Evolutionary conservation across 768 basidiomycete species (phyloP).

Genomic region (Pleurotus salmoneostramineus): DNA sequence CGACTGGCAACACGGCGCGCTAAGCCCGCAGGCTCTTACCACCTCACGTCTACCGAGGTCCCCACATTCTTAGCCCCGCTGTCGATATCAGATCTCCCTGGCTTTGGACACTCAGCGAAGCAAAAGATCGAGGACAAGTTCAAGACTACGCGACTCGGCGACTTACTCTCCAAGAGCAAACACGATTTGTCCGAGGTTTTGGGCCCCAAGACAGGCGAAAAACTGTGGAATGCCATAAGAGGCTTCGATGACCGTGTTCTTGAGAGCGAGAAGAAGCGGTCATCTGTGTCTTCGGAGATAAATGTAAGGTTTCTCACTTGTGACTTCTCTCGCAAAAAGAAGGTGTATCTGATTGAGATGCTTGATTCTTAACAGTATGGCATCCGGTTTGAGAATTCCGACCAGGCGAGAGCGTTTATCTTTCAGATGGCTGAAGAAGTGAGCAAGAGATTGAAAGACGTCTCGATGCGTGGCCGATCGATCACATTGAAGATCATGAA

Average conservation of each 20-base stretch:
- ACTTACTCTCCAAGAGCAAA: constrained; percentile 62
- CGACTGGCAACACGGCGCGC: constrained; percentile 88
- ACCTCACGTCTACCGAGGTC: constrained; percentile 56
- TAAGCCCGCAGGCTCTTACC: constrained; percentile 87
- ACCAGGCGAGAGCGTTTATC: constrained; percentile 79
- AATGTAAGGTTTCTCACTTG: constrained; percentile 56
- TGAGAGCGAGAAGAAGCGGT: constrained; percentile 81
- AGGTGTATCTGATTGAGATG: background rate
- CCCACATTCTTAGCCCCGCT: constrained; percentile 58
- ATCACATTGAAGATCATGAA: constrained; percentile 89
- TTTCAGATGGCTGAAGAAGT: constrained; percentile 77
- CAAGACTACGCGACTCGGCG: constrained; percentile 65
- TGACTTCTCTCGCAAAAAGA: constrained; percentile 8
- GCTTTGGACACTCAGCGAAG: constrained; percentile 74
- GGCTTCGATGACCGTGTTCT: constrained; percentile 81
- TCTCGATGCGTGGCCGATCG: constrained; percentile 66
- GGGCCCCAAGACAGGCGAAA: constrained; percentile 82
- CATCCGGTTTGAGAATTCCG: constrained; percentile 83
- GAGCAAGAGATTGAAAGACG: constrained; percentile 60
- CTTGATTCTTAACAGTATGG: constrained; percentile 65
- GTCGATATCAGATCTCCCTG: constrained; percentile 78
- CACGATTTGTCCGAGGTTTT: constrained; percentile 63
- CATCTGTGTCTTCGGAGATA: constrained; percentile 92
- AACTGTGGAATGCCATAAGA: constrained; percentile 75
- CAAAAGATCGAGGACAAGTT: constrained; percentile 82